Evolutionary conservation across 2,329 filamentous ascomycete genomes (phyloP).

Genomic region (Sclerotinia spermophila): DNA sequence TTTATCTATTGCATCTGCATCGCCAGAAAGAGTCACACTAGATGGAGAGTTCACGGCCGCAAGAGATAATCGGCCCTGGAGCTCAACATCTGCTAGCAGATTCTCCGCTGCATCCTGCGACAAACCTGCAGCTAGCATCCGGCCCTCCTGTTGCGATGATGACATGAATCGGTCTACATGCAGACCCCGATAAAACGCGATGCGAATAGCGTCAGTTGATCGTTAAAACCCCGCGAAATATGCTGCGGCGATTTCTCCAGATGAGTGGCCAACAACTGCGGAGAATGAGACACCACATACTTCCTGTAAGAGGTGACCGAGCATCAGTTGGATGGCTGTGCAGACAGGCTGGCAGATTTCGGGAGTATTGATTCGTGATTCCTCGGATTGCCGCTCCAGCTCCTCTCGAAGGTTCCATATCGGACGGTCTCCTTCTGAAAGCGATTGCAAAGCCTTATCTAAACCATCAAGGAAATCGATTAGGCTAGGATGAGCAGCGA

Average conservation of each 20-base stretch:
- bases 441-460: not conserved
- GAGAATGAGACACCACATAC: not conserved
- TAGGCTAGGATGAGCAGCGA: not conserved
- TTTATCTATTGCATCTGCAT: conserved; percentile 25
- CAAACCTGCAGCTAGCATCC: conserved; percentile 25
- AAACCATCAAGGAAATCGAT: not conserved
- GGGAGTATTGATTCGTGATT: not conserved
- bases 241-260: not conserved
- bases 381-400: not conserved
- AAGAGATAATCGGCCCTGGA: conserved; percentile 28
- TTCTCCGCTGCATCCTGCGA: conserved; percentile 20
- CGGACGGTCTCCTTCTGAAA: not conserved
- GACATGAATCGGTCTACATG: conserved; percentile 5
- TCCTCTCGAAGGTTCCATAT: not conserved
- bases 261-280: not conserved
- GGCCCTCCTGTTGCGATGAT: conserved; percentile 15
- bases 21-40: conserved; percentile 34
- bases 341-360: not conserved
- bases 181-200: conserved; percentile 24
- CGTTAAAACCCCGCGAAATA: not conserved
- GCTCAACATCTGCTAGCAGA: conserved; percentile 6
- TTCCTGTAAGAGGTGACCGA: not conserved
- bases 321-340: not conserved
- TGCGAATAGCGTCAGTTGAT: not conserved
- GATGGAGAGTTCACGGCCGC: conserved; percentile 35